A percentile compares a stretch with the other conserved stretches of the same genome.
Evolutionary conservation across 345 rosid genomes (phyloP).

Genomic region (Sisymbrium irio): DNA sequence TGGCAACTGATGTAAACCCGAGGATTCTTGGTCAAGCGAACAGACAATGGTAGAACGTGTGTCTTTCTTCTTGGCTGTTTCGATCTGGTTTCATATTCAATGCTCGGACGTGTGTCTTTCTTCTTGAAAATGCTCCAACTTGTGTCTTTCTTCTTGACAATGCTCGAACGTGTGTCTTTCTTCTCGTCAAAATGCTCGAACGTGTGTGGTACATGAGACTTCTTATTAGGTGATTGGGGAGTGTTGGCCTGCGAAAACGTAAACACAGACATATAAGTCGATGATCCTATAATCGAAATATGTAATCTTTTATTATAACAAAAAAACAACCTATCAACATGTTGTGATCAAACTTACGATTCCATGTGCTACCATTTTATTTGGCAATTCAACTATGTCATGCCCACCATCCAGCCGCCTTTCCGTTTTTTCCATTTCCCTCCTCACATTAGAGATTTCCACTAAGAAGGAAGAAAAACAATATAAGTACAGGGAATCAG

Average conservation of each 20-base stretch:
- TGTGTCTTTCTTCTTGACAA: too few relatives aligned
- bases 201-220: background rate
- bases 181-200: too few relatives aligned
- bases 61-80: background rate
- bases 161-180: too few relatives aligned
- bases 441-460: background rate
- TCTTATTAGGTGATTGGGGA: background rate
- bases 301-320: background rate
- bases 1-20: slow-evolving; percentile 24
- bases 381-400: slow-evolving; percentile 6
- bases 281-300: background rate
- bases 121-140: too few relatives aligned
- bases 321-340: background rate
- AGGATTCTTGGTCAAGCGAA: background rate
- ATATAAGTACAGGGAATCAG: background rate
- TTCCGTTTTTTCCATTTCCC: background rate
- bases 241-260: background rate
- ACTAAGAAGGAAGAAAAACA: slow-evolving; percentile 6
- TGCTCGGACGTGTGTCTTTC: too few relatives aligned
- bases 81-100: background rate
- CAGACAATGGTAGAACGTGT: background rate
- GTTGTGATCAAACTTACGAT: background rate
- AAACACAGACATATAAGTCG: background rate
- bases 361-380: background rate
- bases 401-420: background rate